phyloP scores from a whole-genome alignment of 1,139 yeast species.

The Blastobotrys petasosporus region DNA sequence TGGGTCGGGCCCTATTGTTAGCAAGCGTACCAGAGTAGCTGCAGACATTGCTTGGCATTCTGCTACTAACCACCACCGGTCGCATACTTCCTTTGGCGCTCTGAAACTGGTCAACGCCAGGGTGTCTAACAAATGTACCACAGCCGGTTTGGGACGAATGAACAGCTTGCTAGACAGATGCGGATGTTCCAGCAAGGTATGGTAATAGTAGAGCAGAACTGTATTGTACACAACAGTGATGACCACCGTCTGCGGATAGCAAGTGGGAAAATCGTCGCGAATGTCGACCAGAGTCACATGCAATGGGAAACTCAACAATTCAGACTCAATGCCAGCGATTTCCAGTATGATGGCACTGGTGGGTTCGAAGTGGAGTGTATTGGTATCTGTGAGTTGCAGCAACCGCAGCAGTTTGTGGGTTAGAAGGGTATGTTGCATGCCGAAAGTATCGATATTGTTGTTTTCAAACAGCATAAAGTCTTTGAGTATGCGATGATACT shows the following conservation, averaged over 20 bases:
- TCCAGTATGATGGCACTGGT: no score
- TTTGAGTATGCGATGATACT: not conserved
- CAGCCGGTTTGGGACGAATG: not conserved
- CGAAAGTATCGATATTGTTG: not conserved
- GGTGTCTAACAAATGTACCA: conserved; percentile 7
- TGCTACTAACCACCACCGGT: conserved; percentile 9
- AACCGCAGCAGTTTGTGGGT: not conserved
- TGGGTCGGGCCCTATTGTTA: not conserved
- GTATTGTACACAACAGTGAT: conserved; percentile 6
- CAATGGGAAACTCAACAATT: conserved; percentile 3
- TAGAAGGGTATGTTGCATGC: not conserved
- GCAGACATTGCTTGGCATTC: conserved; percentile 8
- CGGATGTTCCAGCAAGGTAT: not conserved
- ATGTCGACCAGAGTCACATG: conserved; percentile 3
- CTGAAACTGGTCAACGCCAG: conserved; percentile 7
- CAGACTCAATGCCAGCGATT: not conserved
- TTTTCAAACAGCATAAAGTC: not conserved
- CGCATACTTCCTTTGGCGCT: not conserved
- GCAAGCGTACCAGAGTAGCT: not conserved
- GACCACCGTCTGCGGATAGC: conserved; percentile 3
- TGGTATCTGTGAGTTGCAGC: not conserved
- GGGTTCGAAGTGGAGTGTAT: no score
- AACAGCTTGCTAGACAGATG: conserved; percentile 1
- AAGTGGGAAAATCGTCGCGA: conserved; percentile 8
- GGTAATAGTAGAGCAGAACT: conserved; percentile 3